A percentile compares a stretch with the other conserved stretches of the same genome.
phyloP scores from a whole-genome alignment of 345 rosid species.

The Brassica napus region Da-Ae NC_063445.1:37401001-37401500 shows the following conservation, averaged over 20 bases:
- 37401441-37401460: no score
- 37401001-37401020: not conserved
- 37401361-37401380: not conserved
- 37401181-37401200: not conserved
- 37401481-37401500: no score
- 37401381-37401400: not conserved
- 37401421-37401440: no score
- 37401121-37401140: not conserved
- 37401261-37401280: not conserved
- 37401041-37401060: no score
- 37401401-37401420: no score
- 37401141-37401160: not conserved
- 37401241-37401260: not conserved
- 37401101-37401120: not conserved
- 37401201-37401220: not conserved
- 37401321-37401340: not conserved
- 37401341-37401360: not conserved
- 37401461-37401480: no score
- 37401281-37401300: not conserved
- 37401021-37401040: not conserved
- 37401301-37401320: not conserved
- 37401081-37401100: no score
- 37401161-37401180: no score
- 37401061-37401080: not conserved
- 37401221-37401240: not conserved